Evolutionary conservation across 768 basidiomycete genomes (phyloP), one percentile per base, ranked within the genome.

Genomic region (Phylloporus scabripes): DNA sequence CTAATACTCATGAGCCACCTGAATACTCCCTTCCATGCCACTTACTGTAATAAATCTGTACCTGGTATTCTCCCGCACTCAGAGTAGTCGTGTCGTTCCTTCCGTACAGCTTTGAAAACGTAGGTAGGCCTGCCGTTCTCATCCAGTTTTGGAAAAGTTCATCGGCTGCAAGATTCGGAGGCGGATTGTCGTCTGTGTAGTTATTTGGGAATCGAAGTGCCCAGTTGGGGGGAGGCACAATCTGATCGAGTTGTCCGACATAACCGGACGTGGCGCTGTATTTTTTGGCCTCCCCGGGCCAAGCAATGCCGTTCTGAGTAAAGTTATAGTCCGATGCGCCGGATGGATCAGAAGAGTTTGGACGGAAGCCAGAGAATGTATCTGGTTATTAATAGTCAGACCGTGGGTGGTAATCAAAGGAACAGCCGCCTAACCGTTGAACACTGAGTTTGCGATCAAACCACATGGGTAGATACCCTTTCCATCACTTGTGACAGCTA

Each of bases 121-220:
- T 97, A 8, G 96, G 96, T 41, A 98, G 69, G 11, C 95, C 96
- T 1, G 96, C 92, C 2, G 94, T 96, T 50, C 95, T 81, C 96
- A 99, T 99, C 96, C 96, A 99, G 64, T 95, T 94, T 70, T 98
- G 95, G 74, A 99, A 98, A 60, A 89, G 93, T 67, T 97, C 89
- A 61, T 98, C 85, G 2, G 58, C 56, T 45, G 74, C 71, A 31
- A 98, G 72, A 62, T 96, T 72, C 1, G 92, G 94, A 17, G 85
- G 82, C 14, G 78, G 79, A 53, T 74, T 80, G 5, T 68, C 67
- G 1, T 70, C 63, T 4, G 81, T 82, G 69, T 96, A 97, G 48
- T 78, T 78, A 52, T 86, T 65, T 1, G 92, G 91, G 71, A 75
- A 97, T 47, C 76, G 77, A 28, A 66, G 61, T 1, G 57, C 66